Evolutionary conservation across 208 protist species (phyloP).

Genomic region (Wallacemonas sp.): DNA sequence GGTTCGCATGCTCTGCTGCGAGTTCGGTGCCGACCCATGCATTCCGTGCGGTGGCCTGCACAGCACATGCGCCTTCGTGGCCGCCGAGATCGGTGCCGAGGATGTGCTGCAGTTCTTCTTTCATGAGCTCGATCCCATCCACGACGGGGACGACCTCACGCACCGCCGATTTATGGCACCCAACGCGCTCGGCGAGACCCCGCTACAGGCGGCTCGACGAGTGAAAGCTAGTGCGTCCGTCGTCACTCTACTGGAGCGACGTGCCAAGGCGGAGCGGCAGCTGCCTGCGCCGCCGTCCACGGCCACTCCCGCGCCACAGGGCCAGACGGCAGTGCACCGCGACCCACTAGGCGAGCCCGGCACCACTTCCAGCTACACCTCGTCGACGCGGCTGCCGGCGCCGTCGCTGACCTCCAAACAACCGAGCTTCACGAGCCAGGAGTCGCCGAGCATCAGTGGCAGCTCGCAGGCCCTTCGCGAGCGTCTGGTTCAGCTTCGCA

Average conservation of each 20-base stretch:
- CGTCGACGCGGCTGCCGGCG: neutral
- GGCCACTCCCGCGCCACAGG: neutral
- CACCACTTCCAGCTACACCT: neutral
- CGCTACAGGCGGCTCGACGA: conserved; percentile 13
- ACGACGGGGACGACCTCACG: neutral
- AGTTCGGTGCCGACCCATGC: conserved; percentile 57
- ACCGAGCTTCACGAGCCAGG: neutral
- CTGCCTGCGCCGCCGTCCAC: neutral
- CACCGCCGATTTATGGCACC: conserved; percentile 6
- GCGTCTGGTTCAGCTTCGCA: neutral
- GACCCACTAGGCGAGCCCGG: neutral
- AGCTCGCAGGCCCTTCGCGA: neutral
- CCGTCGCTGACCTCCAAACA: neutral
- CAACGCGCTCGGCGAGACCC: conserved; percentile 35
- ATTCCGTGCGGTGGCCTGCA: conserved; percentile 42
- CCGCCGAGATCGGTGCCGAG: conserved; percentile 20
- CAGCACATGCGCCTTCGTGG: conserved; percentile 53
- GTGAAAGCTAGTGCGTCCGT: neutral
- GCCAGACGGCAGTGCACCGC: neutral
- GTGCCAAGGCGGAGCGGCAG: neutral
- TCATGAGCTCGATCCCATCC: conserved; percentile 13
- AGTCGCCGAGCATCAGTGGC: neutral
- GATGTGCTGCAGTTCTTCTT: conserved; percentile 43
- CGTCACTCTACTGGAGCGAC: neutral
- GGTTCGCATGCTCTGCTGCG: conserved; percentile 52